Evolutionary conservation across 2,329 filamentous ascomycete genomes (phyloP).

Genomic region (Arthrinium phaeospermum): DNA sequence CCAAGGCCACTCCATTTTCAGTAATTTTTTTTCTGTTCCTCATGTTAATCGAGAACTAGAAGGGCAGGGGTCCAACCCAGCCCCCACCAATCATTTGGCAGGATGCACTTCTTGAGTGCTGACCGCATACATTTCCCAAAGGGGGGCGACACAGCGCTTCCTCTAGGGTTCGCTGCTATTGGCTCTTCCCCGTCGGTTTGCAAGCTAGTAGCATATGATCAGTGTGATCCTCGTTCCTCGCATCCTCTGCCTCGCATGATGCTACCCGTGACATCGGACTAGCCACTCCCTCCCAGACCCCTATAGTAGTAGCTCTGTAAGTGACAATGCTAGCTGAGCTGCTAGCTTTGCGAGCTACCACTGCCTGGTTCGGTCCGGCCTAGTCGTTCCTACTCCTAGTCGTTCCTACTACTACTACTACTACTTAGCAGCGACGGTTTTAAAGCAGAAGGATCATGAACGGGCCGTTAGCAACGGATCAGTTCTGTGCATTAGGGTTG

Average conservation of each 20-base stretch:
- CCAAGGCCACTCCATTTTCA: neutral
- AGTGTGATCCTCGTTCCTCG: slow-evolving; percentile 10
- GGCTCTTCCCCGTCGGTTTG: slow-evolving; percentile 7
- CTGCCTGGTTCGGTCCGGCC: neutral
- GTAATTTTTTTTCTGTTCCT: neutral
- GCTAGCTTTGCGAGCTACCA: neutral
- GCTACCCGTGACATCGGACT: neutral
- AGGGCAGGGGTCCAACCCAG: slow-evolving; percentile 4
- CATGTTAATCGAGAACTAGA: slow-evolving; percentile 9
- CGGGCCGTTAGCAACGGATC: slow-evolving; percentile 12
- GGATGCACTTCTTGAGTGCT: neutral
- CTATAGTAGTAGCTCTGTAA: neutral
- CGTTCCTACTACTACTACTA: neutral
- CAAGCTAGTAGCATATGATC: slow-evolving; percentile 11
- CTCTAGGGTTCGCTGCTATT: neutral
- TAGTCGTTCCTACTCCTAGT: neutral
- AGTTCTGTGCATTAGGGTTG: slow-evolving; percentile 13
- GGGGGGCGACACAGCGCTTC: neutral
- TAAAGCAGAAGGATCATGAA: slow-evolving; percentile 8
- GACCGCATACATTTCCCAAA: neutral
- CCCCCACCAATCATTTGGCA: neutral
- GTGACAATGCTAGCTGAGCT: neutral
- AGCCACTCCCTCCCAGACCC: neutral
- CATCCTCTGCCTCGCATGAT: slow-evolving; percentile 6
- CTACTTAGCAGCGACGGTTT: neutral